Percentiles rank a stretch among this genome's conserved stretches.
These are phyloP conservation scores for Wallemia mellicola DNA, from an alignment of 1,284 basidiomycete species.

Conservation along the genomic window DNA sequence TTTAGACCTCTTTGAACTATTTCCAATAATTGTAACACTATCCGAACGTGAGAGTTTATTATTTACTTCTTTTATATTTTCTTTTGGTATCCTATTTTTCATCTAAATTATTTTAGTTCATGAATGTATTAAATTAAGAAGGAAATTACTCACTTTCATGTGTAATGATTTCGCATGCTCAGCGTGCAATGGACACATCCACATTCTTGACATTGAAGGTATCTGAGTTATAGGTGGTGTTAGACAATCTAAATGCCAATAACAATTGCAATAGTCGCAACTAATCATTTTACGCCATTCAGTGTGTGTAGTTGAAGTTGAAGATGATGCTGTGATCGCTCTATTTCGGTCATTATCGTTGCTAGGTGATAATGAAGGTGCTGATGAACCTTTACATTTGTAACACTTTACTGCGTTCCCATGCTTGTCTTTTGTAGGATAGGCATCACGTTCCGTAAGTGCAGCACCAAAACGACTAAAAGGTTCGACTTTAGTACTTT, in stretches of 20 bases:
- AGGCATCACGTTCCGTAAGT: constrained; percentile 70
- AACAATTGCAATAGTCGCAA: constrained; percentile 79
- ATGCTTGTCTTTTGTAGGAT: constrained; percentile 57
- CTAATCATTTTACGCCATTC: constrained; percentile 34
- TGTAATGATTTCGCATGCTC: constrained; percentile 30
- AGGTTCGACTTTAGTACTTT: constrained; percentile 5
- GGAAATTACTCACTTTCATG: neutral
- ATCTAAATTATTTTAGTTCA: neutral
- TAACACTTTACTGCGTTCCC: constrained; percentile 59
- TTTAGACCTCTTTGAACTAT: neutral
- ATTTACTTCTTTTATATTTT: neutral
- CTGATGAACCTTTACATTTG: constrained; percentile 50
- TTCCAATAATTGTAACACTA: neutral
- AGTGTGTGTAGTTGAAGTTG: constrained; percentile 6
- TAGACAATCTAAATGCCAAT: constrained; percentile 93
- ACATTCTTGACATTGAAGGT: constrained; percentile 65
- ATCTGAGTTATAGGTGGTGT: constrained; percentile 62
- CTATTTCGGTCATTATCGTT: constrained; percentile 3
- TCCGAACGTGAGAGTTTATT: neutral
- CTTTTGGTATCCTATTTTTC: neutral
- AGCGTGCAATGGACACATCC: constrained; percentile 96
- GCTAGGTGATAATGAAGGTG: constrained; percentile 14
- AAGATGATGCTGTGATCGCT: constrained; percentile 5
- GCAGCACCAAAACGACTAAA: constrained; percentile 47
- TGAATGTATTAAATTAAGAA: neutral